Evolutionary conservation across 1,139 yeast genomes (phyloP), one percentile per base, ranked within the genome.

Genomic region (Sugiyamaella pinicola): DNA sequence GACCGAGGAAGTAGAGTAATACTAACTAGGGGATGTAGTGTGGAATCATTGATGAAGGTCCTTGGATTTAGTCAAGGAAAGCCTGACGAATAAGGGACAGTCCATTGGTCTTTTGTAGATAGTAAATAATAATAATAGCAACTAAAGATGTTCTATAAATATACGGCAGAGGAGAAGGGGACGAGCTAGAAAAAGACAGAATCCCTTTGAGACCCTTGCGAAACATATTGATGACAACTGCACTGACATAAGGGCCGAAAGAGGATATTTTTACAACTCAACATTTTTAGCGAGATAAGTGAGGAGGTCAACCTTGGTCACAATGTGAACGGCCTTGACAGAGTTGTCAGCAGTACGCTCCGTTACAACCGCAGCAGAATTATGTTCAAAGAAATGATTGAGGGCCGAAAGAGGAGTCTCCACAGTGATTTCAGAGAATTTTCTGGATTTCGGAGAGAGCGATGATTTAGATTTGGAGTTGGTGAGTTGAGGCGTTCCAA

Each of bases 321-420:
- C 96, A 56, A 88, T 85, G 69, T 88, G 95, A 47, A 86, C 79
- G 48, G 96, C 95, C 67, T 80, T 84, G 67, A 81, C 77, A 18
- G 60, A 61, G 17, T 65, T 64, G 29, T 61, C 66, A 13, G 64
- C 60, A 24, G 67, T 64, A 37, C 62, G 53, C 65, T 85, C 93
- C 49, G 96, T 87, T 57, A 88, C 87, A 64, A 88, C 82, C 34
- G 95, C 96, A 63, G 88, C 84, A 10, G 96, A 87, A 72, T 87
- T 84, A 67, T 85, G 87, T 75, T 88, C 96, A 64, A 88, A 88
- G 72, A 88, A 88, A 64, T 81, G 79, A 75, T 85, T 86, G 70
- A 88, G 78, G 57, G 85, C 84, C 43, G 80, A 69, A 65, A 88
- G 77, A 52, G 85, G 79, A 24, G 96, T 85, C 55, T 80, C 79